Evolutionary conservation across 805 yeast genomes (phyloP).

Genomic region (Candida peoriensis): DNA sequence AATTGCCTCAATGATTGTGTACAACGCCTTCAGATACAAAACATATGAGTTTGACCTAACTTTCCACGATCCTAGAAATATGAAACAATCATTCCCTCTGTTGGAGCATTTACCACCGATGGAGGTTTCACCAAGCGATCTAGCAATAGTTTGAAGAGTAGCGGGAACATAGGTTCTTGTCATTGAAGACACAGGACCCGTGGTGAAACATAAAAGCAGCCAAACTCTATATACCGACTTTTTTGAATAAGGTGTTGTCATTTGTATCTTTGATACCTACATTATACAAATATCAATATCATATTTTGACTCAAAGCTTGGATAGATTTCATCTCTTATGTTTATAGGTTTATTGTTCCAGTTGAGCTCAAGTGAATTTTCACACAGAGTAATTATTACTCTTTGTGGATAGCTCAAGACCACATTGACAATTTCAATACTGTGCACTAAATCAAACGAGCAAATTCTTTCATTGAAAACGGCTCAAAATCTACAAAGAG

Average conservation of each 20-base stretch:
- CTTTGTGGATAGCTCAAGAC: no score
- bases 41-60: slow-evolving; percentile 34
- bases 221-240: slow-evolving; percentile 27
- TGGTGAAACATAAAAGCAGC: slow-evolving; percentile 34
- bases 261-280: no score
- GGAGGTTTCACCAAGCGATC: slow-evolving; percentile 26
- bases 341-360: no score
- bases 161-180: slow-evolving; percentile 37
- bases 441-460: no score
- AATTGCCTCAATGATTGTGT: slow-evolving; percentile 34
- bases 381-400: no score
- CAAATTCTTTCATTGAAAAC: no score
- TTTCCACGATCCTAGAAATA: slow-evolving; percentile 29
- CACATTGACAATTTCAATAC: no score
- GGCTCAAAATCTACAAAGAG: no score
- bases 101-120: slow-evolving; percentile 23
- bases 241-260: slow-evolving; percentile 5
- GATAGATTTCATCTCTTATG: no score
- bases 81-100: slow-evolving; percentile 34
- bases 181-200: slow-evolving; percentile 41
- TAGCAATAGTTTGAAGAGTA: slow-evolving; percentile 32
- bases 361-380: no score
- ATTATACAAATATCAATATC: no score
- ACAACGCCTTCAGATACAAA: slow-evolving; percentile 32
- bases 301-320: no score